Evolutionary conservation across 768 basidiomycete species (phyloP), one percentile per base, ranked within the genome.

Genomic region (Naganishia friedmannii): DNA sequence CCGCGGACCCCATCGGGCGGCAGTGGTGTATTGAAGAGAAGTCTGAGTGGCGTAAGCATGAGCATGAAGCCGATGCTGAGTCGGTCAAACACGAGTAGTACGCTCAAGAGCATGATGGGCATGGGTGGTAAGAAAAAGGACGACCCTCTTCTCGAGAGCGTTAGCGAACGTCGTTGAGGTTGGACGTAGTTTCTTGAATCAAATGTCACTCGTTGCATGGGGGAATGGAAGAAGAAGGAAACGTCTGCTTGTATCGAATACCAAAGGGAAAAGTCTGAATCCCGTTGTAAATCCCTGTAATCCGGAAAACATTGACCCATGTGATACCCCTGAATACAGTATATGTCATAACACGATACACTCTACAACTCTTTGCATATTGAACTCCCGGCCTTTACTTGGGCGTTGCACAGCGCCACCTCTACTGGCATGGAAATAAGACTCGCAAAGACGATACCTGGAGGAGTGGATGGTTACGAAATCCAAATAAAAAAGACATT

Each of bases 371-470:
- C 71, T 56, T 76, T 67, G 69, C 79, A 80, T 9, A 74, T 73
- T 8, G 75, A 71, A 45, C 78, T 67, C 9, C 79, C 79, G 29
- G 68, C 67, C 29, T 70, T 72, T 0, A 79, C 73, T 56, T 80
- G 79, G 10, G 78, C 72, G 42, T 76, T 73, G 54, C 79, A 80
- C 0, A 80, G 71, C 21, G 74, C 70, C 1, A 76, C 70, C 53
- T 80, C 78, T 1, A 78, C 60, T 15, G 79, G 79, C 78, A 80
- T 80, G 0, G 76, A 74, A 21, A 80, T 76, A 3, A 80, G 73
- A 45, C 74, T 75, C 4, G 79, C 79, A 54, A 79, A 73, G n/a
- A 80, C 68, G 45, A 80, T 79, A 19, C 79, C 79, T 77, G 51
- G 15, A n/a, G n/a, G n/a, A n/a, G n/a, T n/a, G n/a, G n/a, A n/a